Evolutionary conservation across 163 green algal species (phyloP), one percentile per base, ranked within the genome.

Genomic region (Volvox carteri): DNA sequence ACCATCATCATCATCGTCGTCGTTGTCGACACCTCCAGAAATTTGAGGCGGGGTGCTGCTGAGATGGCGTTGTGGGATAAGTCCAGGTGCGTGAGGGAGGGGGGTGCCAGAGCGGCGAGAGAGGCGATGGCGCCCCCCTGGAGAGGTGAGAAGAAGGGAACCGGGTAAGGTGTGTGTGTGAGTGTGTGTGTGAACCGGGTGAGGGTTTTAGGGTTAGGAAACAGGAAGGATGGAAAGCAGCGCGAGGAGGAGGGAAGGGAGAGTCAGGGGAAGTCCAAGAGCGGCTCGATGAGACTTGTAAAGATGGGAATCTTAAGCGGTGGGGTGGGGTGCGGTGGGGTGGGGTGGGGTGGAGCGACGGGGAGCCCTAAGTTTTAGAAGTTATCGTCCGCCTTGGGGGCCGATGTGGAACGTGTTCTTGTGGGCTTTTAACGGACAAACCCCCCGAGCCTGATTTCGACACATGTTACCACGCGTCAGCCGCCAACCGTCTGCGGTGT

Each of bases 11-110:
- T n/a, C n/a, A n/a, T n/a, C n/a, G n/a, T n/a, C n/a, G n/a, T n/a
- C n/a, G n/a, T n/a, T n/a, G n/a, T n/a, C n/a, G n/a, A n/a, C n/a
- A n/a, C n/a, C n/a, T n/a, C n/a, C n/a, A n/a, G n/a, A n/a, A 78
- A 33, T 18, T 80, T 41, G 42, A 44, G 54, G 41, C 21, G 78
- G 18, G 78, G 48, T 1, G 72, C 39, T 25, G 50, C 56, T 16
- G 84, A 54, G 54, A 89, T 84, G 54, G 72, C 46, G 70, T 89
- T 89, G 39, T 50, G 73, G 33, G 84, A 89, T 12, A 89, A 72
- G 72, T 89, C 84, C n/a, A 89, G 70, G 42, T 89, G 72, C 11
- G 30, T 52, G 25, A 89, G 84, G 14, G 25, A 68, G 18, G 84
- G 84, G 7, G 54, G 84, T 9, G 19, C 52, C 48, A 89, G 52